Percentiles rank a stretch among this genome's conserved stretches.
Evolutionary conservation across 2,329 filamentous ascomycete species (phyloP).

Genomic region (Teratosphaeria viscida): DNA sequence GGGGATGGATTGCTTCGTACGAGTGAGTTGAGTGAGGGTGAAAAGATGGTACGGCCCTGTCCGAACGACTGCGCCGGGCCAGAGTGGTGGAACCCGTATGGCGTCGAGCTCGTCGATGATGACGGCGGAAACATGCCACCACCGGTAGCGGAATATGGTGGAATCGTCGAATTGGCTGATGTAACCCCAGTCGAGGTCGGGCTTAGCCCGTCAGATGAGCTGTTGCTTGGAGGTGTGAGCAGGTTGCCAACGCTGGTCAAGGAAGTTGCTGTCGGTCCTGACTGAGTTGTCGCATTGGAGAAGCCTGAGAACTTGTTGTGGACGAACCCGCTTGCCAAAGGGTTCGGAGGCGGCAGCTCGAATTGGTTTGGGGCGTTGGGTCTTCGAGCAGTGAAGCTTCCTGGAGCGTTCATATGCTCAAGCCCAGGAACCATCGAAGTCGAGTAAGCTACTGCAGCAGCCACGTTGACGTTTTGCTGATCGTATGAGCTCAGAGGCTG

Average conservation of each 20-base stretch:
- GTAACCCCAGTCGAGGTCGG: slow-evolving; percentile 50
- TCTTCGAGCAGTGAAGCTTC: slow-evolving; percentile 61
- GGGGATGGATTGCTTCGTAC: slow-evolving; percentile 49
- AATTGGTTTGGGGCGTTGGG: slow-evolving; percentile 61
- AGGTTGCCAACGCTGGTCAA: slow-evolving; percentile 49
- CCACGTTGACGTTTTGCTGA: slow-evolving; percentile 46
- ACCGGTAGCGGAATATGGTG: slow-evolving; percentile 48
- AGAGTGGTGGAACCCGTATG: slow-evolving; percentile 41
- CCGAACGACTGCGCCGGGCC: slow-evolving; percentile 38
- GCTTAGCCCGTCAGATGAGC: slow-evolving; percentile 51
- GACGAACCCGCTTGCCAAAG: slow-evolving; percentile 32
- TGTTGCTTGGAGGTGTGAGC: slow-evolving; percentile 51
- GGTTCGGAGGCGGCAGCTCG: slow-evolving; percentile 54
- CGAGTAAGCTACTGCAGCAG: slow-evolving; percentile 50
- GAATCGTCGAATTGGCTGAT: slow-evolving; percentile 46
- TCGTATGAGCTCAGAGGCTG: slow-evolving; percentile 21
- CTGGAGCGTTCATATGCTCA: slow-evolving; percentile 50
- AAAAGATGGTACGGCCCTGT: slow-evolving; percentile 44
- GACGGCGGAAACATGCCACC: slow-evolving; percentile 50
- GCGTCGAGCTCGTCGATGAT: slow-evolving; percentile 46
- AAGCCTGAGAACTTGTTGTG: slow-evolving; percentile 42
- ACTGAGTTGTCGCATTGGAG: slow-evolving; percentile 31
- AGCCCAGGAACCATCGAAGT: slow-evolving; percentile 51
- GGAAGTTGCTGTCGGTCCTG: slow-evolving; percentile 32
- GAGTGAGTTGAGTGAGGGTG: slow-evolving; percentile 44